Conservation (phyloP, 2,329 filamentous ascomycete species). For the Lecanicillium sp. region DNA sequence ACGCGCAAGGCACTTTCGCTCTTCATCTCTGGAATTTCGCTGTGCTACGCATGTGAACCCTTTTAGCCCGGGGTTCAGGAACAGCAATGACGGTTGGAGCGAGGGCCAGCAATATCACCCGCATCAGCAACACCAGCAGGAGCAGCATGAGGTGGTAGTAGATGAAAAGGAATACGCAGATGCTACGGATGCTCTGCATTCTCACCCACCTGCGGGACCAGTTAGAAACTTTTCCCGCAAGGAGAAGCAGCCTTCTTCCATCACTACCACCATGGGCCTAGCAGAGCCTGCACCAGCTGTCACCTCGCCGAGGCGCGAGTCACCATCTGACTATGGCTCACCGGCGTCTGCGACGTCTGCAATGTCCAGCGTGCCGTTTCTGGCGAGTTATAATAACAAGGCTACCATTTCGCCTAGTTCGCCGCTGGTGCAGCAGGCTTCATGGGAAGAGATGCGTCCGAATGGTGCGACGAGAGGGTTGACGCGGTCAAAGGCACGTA, state of each 20-base stretch:
- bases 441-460: constrained; percentile 4
- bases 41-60: constrained; percentile 38
- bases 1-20: constrained; percentile 14
- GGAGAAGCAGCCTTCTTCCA: not conserved
- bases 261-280: not conserved
- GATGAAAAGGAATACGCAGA: not conserved
- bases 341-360: constrained; percentile 5
- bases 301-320: constrained; percentile 1
- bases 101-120: not conserved
- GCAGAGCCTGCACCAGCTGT: not conserved
- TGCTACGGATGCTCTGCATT: constrained; percentile 2
- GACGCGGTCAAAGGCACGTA: constrained; percentile 7
- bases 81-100: constrained; percentile 14
- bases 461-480: not conserved
- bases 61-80: constrained; percentile 28
- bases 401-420: constrained; percentile 1
- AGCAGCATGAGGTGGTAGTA: not conserved
- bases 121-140: not conserved
- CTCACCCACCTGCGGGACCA: constrained; percentile 3
- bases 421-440: constrained; percentile 1
- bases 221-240: constrained; percentile 8
- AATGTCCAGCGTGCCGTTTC: constrained; percentile 1
- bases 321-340: constrained; percentile 2
- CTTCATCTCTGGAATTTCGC: constrained; percentile 39
- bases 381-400: not conserved